These are phyloP conservation scores for Eimeria acervulina DNA, from an alignment of 169 alveolate species.

Conservation along the genomic window DNA sequence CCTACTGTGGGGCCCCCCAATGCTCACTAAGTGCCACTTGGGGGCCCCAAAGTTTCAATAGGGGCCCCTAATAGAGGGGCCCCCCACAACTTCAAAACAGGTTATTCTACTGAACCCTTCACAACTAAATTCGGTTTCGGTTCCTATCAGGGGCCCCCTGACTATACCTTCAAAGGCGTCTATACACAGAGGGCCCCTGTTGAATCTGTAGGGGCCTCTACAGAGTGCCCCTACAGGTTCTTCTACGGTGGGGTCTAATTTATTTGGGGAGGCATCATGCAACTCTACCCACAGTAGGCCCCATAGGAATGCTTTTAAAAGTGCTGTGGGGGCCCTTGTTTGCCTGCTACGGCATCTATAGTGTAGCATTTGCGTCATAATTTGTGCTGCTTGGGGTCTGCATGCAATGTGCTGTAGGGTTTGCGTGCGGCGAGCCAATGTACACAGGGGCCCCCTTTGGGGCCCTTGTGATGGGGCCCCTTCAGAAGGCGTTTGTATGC, in stretches of 20 bases:
- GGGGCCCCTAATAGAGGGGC: background rate
- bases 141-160: background rate
- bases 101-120: background rate
- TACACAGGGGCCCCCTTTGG: background rate
- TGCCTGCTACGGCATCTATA: background rate
- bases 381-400: background rate
- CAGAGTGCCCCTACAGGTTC: background rate
- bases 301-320: background rate
- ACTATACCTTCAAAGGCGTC: background rate
- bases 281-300: background rate
- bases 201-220: background rate
- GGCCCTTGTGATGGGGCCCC: constrained; percentile 15
- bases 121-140: background rate
- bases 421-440: background rate
- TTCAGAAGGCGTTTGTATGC: background rate
- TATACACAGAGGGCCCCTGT: background rate
- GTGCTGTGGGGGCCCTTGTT: background rate
- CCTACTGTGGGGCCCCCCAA: background rate
- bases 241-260: background rate
- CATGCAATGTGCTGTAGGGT: background rate
- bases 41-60: background rate
- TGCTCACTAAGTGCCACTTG: background rate
- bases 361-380: background rate
- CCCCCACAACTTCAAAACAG: background rate
- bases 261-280: background rate